These are phyloP conservation scores for Paraphaeosphaeria sporulosa DNA, from an alignment of 2,329 filamentous ascomycete species.

Conservation along the genomic window DNA sequence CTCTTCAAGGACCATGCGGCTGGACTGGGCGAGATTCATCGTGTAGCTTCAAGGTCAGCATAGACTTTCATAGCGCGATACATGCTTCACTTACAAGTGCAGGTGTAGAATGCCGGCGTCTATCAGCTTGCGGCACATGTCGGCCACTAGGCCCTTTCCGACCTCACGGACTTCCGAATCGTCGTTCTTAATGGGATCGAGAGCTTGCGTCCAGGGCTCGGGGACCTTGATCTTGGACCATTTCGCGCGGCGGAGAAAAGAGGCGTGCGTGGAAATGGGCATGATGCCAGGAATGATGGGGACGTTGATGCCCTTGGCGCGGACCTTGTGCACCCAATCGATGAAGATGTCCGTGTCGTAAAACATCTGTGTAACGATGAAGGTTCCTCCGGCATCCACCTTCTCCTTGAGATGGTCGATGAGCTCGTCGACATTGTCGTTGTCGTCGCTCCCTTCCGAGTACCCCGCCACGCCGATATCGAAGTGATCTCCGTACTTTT, in stretches of 20 bases:
- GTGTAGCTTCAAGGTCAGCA: slow-evolving; percentile 70
- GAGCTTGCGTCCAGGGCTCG: slow-evolving; percentile 76
- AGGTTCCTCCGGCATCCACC: slow-evolving; percentile 89
- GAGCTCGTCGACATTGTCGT: slow-evolving; percentile 82
- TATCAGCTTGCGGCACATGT: slow-evolving; percentile 88
- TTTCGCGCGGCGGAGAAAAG: slow-evolving; percentile 86
- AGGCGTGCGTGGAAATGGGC: slow-evolving; percentile 94
- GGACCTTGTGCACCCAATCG: slow-evolving; percentile 85
- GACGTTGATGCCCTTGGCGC: slow-evolving; percentile 81
- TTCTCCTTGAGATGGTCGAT: slow-evolving; percentile 97
- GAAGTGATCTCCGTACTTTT: slow-evolving; percentile 86
- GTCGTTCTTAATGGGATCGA: slow-evolving; percentile 96
- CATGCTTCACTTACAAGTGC: slow-evolving; percentile 73
- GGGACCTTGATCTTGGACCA: slow-evolving; percentile 91
- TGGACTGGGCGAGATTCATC: slow-evolving; percentile 97
- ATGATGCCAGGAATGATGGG: slow-evolving; percentile 89
- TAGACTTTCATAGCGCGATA: background rate
- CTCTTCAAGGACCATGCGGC: slow-evolving; percentile 92
- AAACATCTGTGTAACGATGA: slow-evolving; percentile 99
- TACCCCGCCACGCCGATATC: slow-evolving; percentile 98
- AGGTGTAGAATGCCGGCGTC: slow-evolving; percentile 83
- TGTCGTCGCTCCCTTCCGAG: slow-evolving; percentile 93
- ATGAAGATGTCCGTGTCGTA: slow-evolving; percentile 97
- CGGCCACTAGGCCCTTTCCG: slow-evolving; percentile 83
- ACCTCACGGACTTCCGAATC: slow-evolving; percentile 90